Percentiles rank a stretch among this genome's conserved stretches.
phyloP scores from a whole-genome alignment of 2,329 filamentous ascomycete species.

The Paecilomyces formosus region DNA sequence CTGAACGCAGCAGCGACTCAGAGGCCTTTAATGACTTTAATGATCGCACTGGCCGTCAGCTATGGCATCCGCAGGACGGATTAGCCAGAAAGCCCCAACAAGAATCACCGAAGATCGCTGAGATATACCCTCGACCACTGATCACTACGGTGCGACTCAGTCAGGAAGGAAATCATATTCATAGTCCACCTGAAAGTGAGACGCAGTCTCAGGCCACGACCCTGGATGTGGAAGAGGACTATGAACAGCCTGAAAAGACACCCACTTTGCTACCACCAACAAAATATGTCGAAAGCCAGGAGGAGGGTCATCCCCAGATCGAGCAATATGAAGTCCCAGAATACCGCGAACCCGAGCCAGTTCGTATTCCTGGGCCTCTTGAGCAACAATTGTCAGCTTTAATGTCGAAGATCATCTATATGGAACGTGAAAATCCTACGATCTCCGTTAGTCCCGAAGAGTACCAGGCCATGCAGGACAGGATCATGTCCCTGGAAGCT shows the following conservation, averaged over 20 bases:
- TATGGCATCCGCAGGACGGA: neutral
- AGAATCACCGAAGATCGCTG: neutral
- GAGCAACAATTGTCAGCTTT: constrained; percentile 4
- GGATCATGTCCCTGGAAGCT: constrained; percentile 25
- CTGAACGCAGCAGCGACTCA: neutral
- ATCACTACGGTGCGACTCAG: neutral
- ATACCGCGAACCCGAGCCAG: neutral
- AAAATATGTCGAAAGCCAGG: neutral
- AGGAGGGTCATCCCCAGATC: neutral
- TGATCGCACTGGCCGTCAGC: neutral
- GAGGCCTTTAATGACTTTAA: neutral
- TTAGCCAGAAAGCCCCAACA: neutral
- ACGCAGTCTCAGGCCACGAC: neutral
- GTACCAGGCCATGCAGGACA: constrained; percentile 21
- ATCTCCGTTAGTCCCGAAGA: constrained; percentile 15
- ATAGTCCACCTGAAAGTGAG: neutral
- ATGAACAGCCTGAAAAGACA: constrained; percentile 1
- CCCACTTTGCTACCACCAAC: neutral
- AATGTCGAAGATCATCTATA: constrained; percentile 6
- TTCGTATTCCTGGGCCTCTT: constrained; percentile 1
- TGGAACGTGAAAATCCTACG: constrained; percentile 5
- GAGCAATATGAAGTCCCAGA: neutral
- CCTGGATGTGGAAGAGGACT: neutral
- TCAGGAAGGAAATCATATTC: neutral
- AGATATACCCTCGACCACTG: neutral